A percentile compares a stretch with the other conserved stretches of the same genome.
Conservation (phyloP, 139 green algal species). For the Chlorella sorokiniana region DNA sequence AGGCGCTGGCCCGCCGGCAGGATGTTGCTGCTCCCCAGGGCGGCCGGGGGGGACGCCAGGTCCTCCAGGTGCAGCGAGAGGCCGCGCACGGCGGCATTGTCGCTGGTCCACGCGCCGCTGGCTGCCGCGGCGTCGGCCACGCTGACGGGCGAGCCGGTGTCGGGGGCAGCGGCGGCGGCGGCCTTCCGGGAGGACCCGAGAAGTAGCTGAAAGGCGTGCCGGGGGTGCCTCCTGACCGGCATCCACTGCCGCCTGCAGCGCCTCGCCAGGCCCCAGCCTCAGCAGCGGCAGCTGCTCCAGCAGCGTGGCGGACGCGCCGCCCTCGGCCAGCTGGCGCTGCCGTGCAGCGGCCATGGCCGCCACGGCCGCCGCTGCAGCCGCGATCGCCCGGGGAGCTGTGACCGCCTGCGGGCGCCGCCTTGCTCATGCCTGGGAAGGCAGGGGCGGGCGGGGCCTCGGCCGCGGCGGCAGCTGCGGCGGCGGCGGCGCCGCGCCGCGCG, state of each 20-base stretch:
- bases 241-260: background rate
- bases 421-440: slow-evolving; percentile 8
- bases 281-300: background rate
- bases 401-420: background rate
- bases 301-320: background rate
- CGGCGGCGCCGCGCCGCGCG: background rate
- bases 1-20: background rate
- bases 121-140: slow-evolving; percentile 1
- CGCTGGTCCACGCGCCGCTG: slow-evolving; percentile 21
- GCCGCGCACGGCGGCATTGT: slow-evolving; percentile 30
- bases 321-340: slow-evolving; percentile 10
- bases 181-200: background rate
- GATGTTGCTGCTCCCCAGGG: background rate
- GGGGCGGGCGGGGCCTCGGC: background rate
- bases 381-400: slow-evolving; percentile 10
- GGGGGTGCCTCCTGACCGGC: background rate
- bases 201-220: background rate
- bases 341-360: slow-evolving; percentile 25
- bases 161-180: background rate
- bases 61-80: slow-evolving; percentile 31
- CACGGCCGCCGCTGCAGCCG: slow-evolving; percentile 8
- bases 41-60: background rate
- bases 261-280: background rate
- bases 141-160: background rate
- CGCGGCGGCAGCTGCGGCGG: background rate